Evolutionary conservation across 768 basidiomycete species (phyloP).

Genomic region (Hortiboletus campestris): DNA sequence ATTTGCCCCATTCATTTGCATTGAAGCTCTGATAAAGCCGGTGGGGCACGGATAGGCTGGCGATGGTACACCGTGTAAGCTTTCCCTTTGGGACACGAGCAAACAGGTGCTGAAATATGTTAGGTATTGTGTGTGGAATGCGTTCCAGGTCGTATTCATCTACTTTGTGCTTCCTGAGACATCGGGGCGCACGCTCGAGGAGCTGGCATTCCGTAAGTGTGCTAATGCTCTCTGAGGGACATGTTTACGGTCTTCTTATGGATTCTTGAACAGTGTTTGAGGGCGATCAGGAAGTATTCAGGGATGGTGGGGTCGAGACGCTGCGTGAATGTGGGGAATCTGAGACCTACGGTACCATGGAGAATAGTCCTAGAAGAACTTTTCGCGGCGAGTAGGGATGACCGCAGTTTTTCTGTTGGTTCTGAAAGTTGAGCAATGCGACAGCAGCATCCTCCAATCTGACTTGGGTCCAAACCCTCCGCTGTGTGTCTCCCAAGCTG

Average conservation of each 20-base stretch:
- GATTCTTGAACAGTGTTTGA: neutral
- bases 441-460: too few relatives aligned
- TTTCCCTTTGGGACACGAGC: too few relatives aligned
- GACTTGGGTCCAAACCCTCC: too few relatives aligned
- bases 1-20: too few relatives aligned
- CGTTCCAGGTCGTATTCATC: slow-evolving; percentile 11
- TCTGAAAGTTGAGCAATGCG: too few relatives aligned
- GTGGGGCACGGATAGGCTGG: slow-evolving; percentile 3
- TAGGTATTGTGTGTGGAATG: slow-evolving; percentile 1
- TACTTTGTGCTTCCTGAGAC: slow-evolving; percentile 17
- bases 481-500: too few relatives aligned
- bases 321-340: neutral
- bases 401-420: too few relatives aligned
- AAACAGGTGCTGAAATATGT: neutral
- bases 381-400: too few relatives aligned
- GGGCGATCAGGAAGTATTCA: neutral
- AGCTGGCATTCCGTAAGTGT: slow-evolving; percentile 11
- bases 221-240: too few relatives aligned
- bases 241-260: neutral
- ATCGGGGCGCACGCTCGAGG: slow-evolving; percentile 11
- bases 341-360: neutral
- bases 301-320: neutral
- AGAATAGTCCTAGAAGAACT: neutral
- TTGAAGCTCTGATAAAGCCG: neutral
- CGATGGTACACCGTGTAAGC: slow-evolving; percentile 11